Conservation (phyloP, 2,329 filamentous ascomycete species). For the Pseudocercospora eumusae region DNA sequence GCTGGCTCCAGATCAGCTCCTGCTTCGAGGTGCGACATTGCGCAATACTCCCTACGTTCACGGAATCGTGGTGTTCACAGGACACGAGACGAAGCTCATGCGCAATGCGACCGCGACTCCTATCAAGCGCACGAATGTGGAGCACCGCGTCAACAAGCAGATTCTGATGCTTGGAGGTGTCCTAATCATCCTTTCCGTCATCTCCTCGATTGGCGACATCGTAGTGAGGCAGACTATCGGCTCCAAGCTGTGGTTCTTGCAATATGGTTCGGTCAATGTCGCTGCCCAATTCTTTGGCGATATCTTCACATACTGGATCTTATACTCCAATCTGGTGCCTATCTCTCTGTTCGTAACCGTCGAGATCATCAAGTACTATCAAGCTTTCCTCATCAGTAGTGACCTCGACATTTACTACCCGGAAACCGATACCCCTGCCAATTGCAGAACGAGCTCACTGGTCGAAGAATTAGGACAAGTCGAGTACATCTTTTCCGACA, state of each 20-base stretch:
- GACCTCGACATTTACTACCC: conserved; percentile 98
- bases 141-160: conserved; percentile 88
- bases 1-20: conserved; percentile 85
- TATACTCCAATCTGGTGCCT: conserved; percentile 94
- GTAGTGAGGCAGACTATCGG: conserved; percentile 69
- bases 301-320: conserved; percentile 96
- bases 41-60: conserved; percentile 98
- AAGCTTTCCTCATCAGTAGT: conserved; percentile 95
- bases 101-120: conserved; percentile 94
- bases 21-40: conserved; percentile 88
- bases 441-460: conserved; percentile 91
- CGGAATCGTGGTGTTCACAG: conserved; percentile 93
- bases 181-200: conserved; percentile 77
- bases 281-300: conserved; percentile 84
- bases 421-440: conserved; percentile 90
- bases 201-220: conserved; percentile 89
- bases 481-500: conserved; percentile 97
- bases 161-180: conserved; percentile 88
- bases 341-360: conserved; percentile 98
- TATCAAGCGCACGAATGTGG: conserved; percentile 96
- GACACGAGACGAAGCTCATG: conserved; percentile 98
- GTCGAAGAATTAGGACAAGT: conserved; percentile 98
- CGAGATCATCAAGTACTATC: conserved; percentile 96
- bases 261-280: conserved; percentile 65
- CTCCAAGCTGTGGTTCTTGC: conserved; percentile 69